phyloP scores from a whole-genome alignment of 768 basidiomycete genomes.

The Podaxis sp. region DNA sequence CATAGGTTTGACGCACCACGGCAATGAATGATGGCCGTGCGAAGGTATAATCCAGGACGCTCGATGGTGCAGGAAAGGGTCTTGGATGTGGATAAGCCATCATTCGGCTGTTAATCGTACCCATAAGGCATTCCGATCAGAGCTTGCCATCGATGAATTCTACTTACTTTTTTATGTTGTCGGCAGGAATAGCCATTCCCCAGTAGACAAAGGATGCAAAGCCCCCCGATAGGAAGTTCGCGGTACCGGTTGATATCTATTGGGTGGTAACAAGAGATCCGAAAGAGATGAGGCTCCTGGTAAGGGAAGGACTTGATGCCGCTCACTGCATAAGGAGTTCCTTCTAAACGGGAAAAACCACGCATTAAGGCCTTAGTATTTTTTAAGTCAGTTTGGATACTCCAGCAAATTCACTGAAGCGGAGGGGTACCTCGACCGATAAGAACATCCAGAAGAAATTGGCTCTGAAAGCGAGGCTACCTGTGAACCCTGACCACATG shows the following conservation, averaged over 20 bases:
- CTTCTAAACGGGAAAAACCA: constrained; percentile 49
- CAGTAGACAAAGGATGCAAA: constrained; percentile 63
- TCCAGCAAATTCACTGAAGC: constrained; percentile 9
- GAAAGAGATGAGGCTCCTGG: background rate
- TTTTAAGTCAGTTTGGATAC: constrained; percentile 18
- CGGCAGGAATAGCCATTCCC: constrained; percentile 69
- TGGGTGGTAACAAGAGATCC: background rate
- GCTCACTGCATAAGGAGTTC: constrained; percentile 59
- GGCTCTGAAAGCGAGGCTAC: constrained; percentile 67
- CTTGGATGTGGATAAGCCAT: constrained; percentile 55
- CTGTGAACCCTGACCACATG: constrained; percentile 75
- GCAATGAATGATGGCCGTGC: constrained; percentile 45
- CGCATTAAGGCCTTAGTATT: constrained; percentile 55
- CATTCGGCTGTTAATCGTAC: constrained; percentile 48
- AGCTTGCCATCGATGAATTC: constrained; percentile 1
- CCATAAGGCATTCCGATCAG: constrained; percentile 6
- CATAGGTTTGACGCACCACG: constrained; percentile 53
- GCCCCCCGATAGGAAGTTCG: constrained; percentile 68
- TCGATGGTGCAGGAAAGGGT: constrained; percentile 34
- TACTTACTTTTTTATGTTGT: constrained; percentile 79
- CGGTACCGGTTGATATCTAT: constrained; percentile 58
- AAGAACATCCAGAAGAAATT: constrained; percentile 84
- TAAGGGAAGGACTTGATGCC: background rate
- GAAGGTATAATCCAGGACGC: constrained; percentile 20
- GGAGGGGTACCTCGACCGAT: constrained; percentile 51